Base-by-base conservation (phyloP, 129 eudicot species). In the Pittosporum tobira region DNA sequence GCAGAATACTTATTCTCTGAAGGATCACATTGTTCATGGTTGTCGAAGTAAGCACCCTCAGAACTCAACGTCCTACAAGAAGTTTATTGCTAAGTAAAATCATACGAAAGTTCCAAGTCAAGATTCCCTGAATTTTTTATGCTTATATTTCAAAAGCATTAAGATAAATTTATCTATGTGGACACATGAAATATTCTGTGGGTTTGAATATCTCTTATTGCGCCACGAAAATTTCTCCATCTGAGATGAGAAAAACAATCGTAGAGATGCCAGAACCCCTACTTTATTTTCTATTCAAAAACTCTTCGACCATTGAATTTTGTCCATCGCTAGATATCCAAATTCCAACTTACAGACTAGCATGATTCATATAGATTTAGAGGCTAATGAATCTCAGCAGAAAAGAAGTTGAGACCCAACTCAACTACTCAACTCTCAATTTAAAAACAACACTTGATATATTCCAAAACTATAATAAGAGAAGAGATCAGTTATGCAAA, bases 1-100 rank as follows among this genome's bases (percentile, higher is more conserved):
- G 52, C 54, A 48, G 51, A 48, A 59, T 73, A 62, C 36, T 73
- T 71, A 44, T 71, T 82, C 23, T 65, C 70, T 20, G 61, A 68
- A 63, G 66, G 66, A 23, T 67, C 62, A 55, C 28, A 21, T 61
- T 66, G 62, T 30, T 57, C 75, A 27, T 62, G 48, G 62, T 68
- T n/a, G 61, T 80, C 77, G 43, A 62, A 87, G 71, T 87, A 93
- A 27, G 80, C 91, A 77, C 81, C 99, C 71, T 87, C 96, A 74
- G 85, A 83, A 64, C 82, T 79, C 72, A 93, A 74, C 67, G 77
- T 64, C 91, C 99, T 87, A 63, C 65, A 71, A 42, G 42, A 64
- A 58, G 54, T 22, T 40, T 24, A 40, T 34, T 34, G 40, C 7
- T 34, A 34, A 34, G 40, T 34, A 34, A 34, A 34, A 34, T 8